Conservation (phyloP, 129 eudicot species). For the Pittosporum tobira region DNA sequence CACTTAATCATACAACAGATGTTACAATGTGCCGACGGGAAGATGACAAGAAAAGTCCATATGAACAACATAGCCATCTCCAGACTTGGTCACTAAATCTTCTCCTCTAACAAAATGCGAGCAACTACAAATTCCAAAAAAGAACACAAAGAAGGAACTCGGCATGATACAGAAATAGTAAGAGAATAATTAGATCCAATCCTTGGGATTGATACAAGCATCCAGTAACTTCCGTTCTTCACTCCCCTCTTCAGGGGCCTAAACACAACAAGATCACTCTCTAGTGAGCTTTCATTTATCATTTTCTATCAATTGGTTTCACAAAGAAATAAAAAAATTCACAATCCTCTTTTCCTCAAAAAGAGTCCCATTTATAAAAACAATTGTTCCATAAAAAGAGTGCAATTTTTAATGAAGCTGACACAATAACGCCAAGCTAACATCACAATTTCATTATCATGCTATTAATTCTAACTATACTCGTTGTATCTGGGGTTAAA, state of each 20-base stretch:
- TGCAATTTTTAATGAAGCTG: no score
- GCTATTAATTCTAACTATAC: no score
- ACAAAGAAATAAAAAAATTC: background rate
- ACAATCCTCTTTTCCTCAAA: background rate
- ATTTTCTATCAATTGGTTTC: background rate
- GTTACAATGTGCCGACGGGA: no score
- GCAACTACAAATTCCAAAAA: no score
- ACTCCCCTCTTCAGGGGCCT: slow-evolving; percentile 94
- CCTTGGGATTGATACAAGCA: slow-evolving; percentile 96
- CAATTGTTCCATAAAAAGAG: no score
- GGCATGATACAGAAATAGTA: no score
- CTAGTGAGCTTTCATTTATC: background rate
- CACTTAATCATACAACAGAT: no score
- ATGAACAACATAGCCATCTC: background rate
- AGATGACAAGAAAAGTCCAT: no score
- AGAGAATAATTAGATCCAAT: slow-evolving; percentile 45
- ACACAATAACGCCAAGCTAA: no score
- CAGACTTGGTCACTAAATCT: background rate
- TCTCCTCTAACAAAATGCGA: background rate
- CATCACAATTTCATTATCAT: no score
- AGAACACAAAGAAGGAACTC: background rate
- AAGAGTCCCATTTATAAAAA: background rate
- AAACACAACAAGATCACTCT: slow-evolving; percentile 6
- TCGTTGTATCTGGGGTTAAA: no score
- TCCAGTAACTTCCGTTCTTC: slow-evolving; percentile 99